A percentile compares a stretch with the other conserved stretches of the same genome.
These are phyloP conservation scores for Hericium coralloides DNA, from an alignment of 768 basidiomycete species.

Conservation along the genomic window DNA sequence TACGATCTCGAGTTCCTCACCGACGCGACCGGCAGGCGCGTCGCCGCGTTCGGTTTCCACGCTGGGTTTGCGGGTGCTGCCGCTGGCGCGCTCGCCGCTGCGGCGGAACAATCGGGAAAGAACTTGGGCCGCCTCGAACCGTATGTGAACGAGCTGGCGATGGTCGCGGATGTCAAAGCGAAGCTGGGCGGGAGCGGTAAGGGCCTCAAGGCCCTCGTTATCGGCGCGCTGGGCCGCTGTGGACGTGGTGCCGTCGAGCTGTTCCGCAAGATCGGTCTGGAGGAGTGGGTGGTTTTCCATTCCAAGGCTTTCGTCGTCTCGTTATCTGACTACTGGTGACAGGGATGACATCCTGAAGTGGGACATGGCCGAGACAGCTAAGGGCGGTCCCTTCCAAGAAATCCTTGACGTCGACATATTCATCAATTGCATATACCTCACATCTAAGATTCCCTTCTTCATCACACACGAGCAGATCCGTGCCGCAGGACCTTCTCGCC, in stretches of 20 bases:
- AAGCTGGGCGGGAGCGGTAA: constrained; percentile 60
- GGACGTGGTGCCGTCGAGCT: constrained; percentile 92
- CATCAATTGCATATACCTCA: constrained; percentile 98
- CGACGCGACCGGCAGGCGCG: constrained; percentile 75
- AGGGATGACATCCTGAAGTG: constrained; percentile 95
- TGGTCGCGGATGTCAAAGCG: constrained; percentile 67
- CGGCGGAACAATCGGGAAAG: constrained; percentile 52
- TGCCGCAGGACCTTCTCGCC: constrained; percentile 59
- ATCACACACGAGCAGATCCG: constrained; percentile 60
- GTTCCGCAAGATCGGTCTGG: constrained; percentile 91
- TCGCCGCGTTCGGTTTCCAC: constrained; percentile 97
- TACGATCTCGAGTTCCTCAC: constrained; percentile 96
- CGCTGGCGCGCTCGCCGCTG: constrained; percentile 76
- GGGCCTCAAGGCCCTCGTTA: constrained; percentile 81
- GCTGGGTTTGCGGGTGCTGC: constrained; percentile 99
- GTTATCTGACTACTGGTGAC: constrained; percentile 3
- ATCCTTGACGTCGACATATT: constrained; percentile 96
- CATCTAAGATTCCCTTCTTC: constrained; percentile 79
- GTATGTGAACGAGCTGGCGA: constrained; percentile 74
- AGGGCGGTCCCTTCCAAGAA: constrained; percentile 93
- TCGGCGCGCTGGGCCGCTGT: constrained; percentile 92
- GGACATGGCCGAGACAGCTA: constrained; percentile 95
- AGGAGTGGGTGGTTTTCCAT: constrained; percentile 61
- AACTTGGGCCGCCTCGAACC: constrained; percentile 65
- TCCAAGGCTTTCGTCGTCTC: neutral